Conservation (phyloP, 1,284 basidiomycete species). For the Trametes versicolor region DNA sequence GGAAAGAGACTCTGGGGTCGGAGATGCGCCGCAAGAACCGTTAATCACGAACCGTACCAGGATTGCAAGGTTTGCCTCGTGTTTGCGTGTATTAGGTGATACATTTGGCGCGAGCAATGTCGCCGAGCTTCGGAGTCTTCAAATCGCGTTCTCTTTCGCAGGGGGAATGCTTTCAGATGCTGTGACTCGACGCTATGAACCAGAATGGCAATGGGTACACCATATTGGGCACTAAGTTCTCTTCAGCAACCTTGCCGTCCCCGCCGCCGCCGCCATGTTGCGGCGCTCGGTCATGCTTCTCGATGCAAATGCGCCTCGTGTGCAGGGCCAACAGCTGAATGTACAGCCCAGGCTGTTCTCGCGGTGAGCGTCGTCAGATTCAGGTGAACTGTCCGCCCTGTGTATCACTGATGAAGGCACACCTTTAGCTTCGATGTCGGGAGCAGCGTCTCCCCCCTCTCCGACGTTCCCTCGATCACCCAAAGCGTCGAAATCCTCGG, state of each 20-base stretch:
- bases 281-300: neutral
- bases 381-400: neutral
- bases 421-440: slow-evolving; percentile 14
- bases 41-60: neutral
- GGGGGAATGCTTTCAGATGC: slow-evolving; percentile 6
- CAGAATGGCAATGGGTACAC: slow-evolving; percentile 17
- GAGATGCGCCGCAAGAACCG: neutral
- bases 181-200: slow-evolving; percentile 20
- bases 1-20: neutral
- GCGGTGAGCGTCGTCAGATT: slow-evolving; percentile 3
- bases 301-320: slow-evolving; percentile 15
- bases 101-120: slow-evolving; percentile 8
- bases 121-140: neutral
- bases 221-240: slow-evolving; percentile 13
- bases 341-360: slow-evolving; percentile 3
- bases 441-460: slow-evolving; percentile 3
- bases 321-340: neutral
- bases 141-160: neutral
- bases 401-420: slow-evolving; percentile 2
- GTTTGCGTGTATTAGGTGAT: slow-evolving; percentile 7
- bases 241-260: neutral
- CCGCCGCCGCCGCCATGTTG: neutral
- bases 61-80: slow-evolving; percentile 17
- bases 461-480: slow-evolving; percentile 26
- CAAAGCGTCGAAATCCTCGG: slow-evolving; percentile 24